Evolutionary conservation across 257 asterid species (phyloP).

Genomic region (Solanum chmielewskii): DNA sequence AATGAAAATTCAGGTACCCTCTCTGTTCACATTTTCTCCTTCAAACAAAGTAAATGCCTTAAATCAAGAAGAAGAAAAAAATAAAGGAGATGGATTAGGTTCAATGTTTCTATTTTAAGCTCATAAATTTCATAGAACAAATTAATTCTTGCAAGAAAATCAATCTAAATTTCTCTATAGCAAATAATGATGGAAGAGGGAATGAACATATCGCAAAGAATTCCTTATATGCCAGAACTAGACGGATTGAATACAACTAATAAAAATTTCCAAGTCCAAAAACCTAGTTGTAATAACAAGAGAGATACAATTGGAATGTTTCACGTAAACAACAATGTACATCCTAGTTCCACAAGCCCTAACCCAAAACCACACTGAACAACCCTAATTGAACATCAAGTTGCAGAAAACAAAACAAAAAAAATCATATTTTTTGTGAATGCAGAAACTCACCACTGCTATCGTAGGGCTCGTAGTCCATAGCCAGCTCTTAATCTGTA

Average conservation of each 20-base stretch:
- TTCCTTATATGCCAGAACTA: background rate
- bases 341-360: background rate
- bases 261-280: background rate
- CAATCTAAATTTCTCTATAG: background rate
- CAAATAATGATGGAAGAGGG: background rate
- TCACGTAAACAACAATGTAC: background rate
- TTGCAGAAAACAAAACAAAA: background rate
- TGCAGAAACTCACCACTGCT: constrained; percentile 52
- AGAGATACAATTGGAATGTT: background rate
- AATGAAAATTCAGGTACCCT: background rate
- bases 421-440: background rate
- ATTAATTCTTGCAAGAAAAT: background rate
- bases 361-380: background rate
- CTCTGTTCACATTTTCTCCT: background rate
- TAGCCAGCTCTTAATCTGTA: constrained; percentile 31
- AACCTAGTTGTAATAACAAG: background rate
- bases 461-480: constrained; percentile 54
- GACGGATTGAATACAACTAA: background rate
- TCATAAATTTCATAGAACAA: background rate
- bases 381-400: background rate
- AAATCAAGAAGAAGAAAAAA: background rate
- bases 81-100: background rate
- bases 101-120: background rate
- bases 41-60: background rate
- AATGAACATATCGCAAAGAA: background rate